Evolutionary conservation across 352 stramenopile species (phyloP).

Genomic region (Pythium sp.): DNA sequence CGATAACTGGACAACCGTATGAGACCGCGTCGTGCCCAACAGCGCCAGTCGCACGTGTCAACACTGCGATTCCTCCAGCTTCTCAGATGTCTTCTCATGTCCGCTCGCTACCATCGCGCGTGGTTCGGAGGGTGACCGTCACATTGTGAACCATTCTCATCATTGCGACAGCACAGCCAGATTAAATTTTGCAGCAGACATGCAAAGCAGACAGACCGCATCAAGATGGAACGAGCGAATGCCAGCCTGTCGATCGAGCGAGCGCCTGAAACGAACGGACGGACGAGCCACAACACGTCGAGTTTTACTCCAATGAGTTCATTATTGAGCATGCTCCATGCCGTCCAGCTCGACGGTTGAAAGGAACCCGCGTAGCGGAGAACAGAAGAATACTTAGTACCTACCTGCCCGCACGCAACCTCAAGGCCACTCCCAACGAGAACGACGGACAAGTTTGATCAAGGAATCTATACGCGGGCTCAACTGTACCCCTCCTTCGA

Average conservation of each 20-base stretch:
- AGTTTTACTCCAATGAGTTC: background rate
- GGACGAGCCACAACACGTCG: background rate
- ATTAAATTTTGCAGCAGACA: background rate
- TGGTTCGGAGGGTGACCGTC: slow-evolving; percentile 41
- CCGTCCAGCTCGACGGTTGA: background rate
- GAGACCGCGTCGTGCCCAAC: background rate
- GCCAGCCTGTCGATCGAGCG: background rate
- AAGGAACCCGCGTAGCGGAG: background rate
- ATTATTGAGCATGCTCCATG: background rate
- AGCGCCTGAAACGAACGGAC: background rate
- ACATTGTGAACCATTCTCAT: slow-evolving; percentile 23
- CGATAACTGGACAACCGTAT: background rate
- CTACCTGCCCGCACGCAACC: background rate
- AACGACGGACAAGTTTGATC: background rate
- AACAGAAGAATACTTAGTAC: background rate
- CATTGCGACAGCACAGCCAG: background rate
- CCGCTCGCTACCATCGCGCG: slow-evolving; percentile 18
- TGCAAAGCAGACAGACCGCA: background rate
- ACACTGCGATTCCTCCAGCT: background rate
- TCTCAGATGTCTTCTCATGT: background rate
- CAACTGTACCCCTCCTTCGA: too few relatives aligned
- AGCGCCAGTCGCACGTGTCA: background rate
- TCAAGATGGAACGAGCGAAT: background rate
- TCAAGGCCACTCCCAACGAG: background rate
- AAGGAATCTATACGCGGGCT: background rate